These are phyloP conservation scores for Myotisia sp. DNA, from an alignment of 2,329 filamentous ascomycete genomes.

Conservation along the genomic window DNA sequence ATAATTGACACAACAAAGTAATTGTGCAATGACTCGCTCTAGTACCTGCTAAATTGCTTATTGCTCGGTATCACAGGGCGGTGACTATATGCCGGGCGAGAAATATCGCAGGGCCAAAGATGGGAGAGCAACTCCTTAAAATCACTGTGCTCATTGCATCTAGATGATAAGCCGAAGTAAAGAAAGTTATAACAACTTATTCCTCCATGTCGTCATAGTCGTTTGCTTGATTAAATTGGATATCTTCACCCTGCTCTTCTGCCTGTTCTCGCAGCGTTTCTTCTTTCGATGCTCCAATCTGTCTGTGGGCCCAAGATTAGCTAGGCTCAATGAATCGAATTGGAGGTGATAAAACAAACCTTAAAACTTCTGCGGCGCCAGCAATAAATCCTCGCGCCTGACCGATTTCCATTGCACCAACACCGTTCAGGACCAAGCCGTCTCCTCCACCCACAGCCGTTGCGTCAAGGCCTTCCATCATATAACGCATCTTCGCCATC, in stretches of 20 bases:
- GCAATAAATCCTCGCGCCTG: constrained; percentile 73
- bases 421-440: constrained; percentile 62
- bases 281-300: constrained; percentile 69
- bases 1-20: too few species aligned
- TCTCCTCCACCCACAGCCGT: constrained; percentile 44
- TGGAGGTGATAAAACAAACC: constrained; percentile 32
- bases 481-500: constrained; percentile 73
- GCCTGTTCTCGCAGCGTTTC: constrained; percentile 62
- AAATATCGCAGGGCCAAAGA: too few species aligned
- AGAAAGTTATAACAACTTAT: neutral
- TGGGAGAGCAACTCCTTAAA: too few species aligned
- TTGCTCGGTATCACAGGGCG: too few species aligned
- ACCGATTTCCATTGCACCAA: constrained; percentile 84
- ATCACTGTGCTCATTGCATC: too few species aligned
- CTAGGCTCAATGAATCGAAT: constrained; percentile 1
- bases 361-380: constrained; percentile 73
- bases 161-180: too few species aligned
- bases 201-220: constrained; percentile 37
- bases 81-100: too few species aligned
- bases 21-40: too few species aligned
- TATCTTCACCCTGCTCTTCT: constrained; percentile 48
- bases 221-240: constrained; percentile 31
- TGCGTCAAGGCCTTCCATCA: constrained; percentile 53
- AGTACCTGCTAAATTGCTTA: too few species aligned
- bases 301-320: constrained; percentile 33